Evolutionary conservation across 805 yeast species (phyloP), one percentile per base, ranked within the genome.

Genomic region (Yamadazyma insecticola): DNA sequence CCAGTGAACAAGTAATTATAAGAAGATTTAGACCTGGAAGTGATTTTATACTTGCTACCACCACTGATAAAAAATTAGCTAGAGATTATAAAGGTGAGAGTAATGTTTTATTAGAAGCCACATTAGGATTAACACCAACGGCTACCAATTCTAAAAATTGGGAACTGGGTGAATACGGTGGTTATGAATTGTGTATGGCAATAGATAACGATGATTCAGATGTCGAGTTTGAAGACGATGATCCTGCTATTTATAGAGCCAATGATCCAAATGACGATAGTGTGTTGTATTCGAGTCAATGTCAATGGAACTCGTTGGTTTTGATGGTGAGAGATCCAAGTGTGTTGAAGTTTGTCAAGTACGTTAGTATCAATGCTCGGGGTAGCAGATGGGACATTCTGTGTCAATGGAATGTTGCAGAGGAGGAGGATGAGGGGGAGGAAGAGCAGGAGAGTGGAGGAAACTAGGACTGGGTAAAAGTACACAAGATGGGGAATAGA

Each of bases 11-110:
- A 43, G 61, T 83, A 2, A 51, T 89, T 16, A 72, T 85, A 6
- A 72, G 99, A 48, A 68, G 97, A 41, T 92, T 92, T 62, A 75
- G 98, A 47, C 98, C 96, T 1, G 98, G 97, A 3, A 79, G 76
- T 17, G 99, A 92, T 55, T 92, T 85, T 57, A 89, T 90, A 3
- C 61, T 92, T 26, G 98, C 98, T 0, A 85, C 97, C 1, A 61
- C 75, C 2, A 60, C 73, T 0, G 72, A 70, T 13, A 67, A 55
- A 28, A 31, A 53, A 3, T 32, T 60, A 29, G 62, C 63, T 14
- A 31, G 70, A 38, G 44, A 44, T 47, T 34, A 63, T 44, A 16
- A 66, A 9, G 58, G 57, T 16, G 65, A 65, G 22, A 41, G 58
- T 35, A 62, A 63, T 26, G 63, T 69, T 2, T 58, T 75, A 25